These are phyloP conservation scores for Cyathus striatus DNA, from an alignment of 768 basidiomycete species.

Conservation along the genomic window DNA sequence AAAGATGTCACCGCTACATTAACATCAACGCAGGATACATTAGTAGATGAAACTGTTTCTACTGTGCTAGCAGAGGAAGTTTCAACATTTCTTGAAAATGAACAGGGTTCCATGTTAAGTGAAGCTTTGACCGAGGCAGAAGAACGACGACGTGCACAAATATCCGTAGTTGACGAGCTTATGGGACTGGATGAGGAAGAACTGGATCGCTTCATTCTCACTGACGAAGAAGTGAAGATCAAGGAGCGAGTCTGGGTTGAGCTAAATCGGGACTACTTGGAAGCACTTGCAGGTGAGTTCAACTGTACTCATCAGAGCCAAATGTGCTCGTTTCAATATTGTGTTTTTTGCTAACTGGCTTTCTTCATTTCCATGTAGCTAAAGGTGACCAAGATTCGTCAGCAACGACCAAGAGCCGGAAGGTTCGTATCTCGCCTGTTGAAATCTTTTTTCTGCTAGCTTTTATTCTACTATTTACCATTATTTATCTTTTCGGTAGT, in stretches of 20 bases:
- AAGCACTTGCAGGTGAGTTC: slow-evolving; percentile 81
- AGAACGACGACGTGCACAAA: slow-evolving; percentile 50
- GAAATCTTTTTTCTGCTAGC: slow-evolving; percentile 24
- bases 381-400: slow-evolving; percentile 55
- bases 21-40: slow-evolving; percentile 23
- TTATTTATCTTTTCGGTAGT: too few relatives aligned
- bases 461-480: slow-evolving; percentile 12
- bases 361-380: slow-evolving; percentile 39
- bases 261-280: slow-evolving; percentile 86
- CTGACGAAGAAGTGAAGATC: slow-evolving; percentile 74
- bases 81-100: slow-evolving; percentile 54
- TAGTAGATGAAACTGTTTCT: slow-evolving; percentile 57
- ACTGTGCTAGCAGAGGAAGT: slow-evolving; percentile 68
- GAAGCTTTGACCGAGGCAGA: slow-evolving; percentile 67
- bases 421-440: slow-evolving; percentile 65
- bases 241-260: slow-evolving; percentile 95
- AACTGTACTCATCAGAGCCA: slow-evolving; percentile 9
- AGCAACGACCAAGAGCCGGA: slow-evolving; percentile 54
- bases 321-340: slow-evolving; percentile 21
- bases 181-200: slow-evolving; percentile 87
- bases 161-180: slow-evolving; percentile 55
- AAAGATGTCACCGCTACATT: slow-evolving; percentile 5
- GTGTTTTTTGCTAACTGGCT: slow-evolving; percentile 44
- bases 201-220: slow-evolving; percentile 73
- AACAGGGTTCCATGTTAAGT: slow-evolving; percentile 53